Base-by-base conservation (phyloP, 1,284 basidiomycete genomes). In the Limonomyces culmigenus region DNA sequence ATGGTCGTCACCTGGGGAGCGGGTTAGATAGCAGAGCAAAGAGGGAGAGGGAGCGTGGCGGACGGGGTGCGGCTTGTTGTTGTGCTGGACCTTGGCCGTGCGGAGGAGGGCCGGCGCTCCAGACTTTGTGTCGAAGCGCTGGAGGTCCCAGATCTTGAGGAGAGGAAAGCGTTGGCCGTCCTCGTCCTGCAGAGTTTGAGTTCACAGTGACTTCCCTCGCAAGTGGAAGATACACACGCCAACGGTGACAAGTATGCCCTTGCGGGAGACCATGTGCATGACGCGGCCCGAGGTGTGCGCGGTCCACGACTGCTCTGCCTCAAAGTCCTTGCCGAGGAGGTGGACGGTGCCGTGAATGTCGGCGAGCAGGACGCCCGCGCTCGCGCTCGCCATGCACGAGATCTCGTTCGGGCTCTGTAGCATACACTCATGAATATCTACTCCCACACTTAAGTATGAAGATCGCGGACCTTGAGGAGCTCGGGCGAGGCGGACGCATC, bases 81-180 rank as follows among this genome's bases (percentile, higher is more conserved):
- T 27, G 35, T 74, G 69, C 45, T 86, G 83, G 13, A 92, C 67
- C 48, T 86, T 83, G 2, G 71, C 67, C 12, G 78, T 85, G 20
- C 85, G 73, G 20, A 92, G 58, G 27, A 92, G 61, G 29, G 65
- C 53, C 4, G 89, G 85, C 2, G 65, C 56, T 25, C 65, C 65
- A 0, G 69, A 70, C 50, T 72, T 76, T 59, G 76, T 83, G 51
- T 87, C 80, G n/a, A 61, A 67, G 39, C 71, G 70, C 27, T 71
- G 65, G 16, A 95, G 54, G 52, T 91, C 84, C 88, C 89, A 95
- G 32, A 95, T 74, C 54, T 89, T 92, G 38, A 95, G 60, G 14
- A 91, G 54, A 0, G 86, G 84, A 33, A 74, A 69, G n/a, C 74
- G 63, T 11, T 74, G 63, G 1, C 63, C 54, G 38, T 79, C 75